phyloP scores from a whole-genome alignment of 352 stramenopile genomes.

The Globisporangium recalcitrans region DNA sequence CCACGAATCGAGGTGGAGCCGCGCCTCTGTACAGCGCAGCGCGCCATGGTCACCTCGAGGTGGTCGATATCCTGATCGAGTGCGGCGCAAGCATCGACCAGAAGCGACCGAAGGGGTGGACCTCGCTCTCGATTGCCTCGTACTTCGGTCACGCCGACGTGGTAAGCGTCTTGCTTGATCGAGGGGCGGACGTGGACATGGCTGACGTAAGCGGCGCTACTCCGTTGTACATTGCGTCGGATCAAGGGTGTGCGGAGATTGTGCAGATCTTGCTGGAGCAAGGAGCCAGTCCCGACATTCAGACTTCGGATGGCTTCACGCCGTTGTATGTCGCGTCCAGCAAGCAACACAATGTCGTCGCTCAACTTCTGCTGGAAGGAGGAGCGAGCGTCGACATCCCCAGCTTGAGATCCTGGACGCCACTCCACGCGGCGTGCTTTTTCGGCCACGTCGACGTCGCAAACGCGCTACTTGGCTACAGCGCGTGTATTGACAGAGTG shows the following conservation, averaged over 20 bases:
- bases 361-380: neutral
- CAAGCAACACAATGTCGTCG: neutral
- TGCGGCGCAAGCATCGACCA: neutral
- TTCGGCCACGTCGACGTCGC: neutral
- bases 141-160: neutral
- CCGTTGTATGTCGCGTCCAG: neutral
- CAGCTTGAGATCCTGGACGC: neutral
- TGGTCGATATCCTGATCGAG: neutral
- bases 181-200: neutral
- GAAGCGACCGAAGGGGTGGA: neutral
- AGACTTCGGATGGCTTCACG: neutral
- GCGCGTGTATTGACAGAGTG: neutral
- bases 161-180: neutral
- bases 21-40: neutral
- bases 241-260: neutral
- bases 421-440: neutral
- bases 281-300: neutral
- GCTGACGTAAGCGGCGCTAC: neutral
- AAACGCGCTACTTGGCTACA: too few relatives aligned
- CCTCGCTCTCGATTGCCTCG: neutral
- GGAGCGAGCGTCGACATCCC: neutral
- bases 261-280: neutral
- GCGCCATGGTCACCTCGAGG: neutral
- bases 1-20: neutral
- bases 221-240: neutral